These are phyloP conservation scores for Alternaria novae-zelandiae DNA, from an alignment of 2,329 filamentous ascomycete genomes.

Conservation along the genomic window DNA sequence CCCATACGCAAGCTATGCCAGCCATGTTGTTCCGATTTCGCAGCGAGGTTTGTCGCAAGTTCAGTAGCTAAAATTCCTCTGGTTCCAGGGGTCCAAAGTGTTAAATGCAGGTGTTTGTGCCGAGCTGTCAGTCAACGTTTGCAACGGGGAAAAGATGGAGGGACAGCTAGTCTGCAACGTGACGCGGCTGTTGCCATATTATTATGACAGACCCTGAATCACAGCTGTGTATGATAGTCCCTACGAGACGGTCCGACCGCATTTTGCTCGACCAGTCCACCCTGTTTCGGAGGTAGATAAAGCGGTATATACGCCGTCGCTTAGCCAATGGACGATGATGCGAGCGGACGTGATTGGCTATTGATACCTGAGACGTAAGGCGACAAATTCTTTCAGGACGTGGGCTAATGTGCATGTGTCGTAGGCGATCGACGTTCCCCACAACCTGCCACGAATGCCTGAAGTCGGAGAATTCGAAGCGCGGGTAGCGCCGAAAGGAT, in stretches of 20 bases:
- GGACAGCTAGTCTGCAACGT: neutral
- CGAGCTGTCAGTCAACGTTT: neutral
- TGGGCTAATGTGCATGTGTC: conserved; percentile 5
- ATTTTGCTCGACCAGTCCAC: conserved; percentile 7
- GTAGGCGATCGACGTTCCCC: conserved; percentile 10
- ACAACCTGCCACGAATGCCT: neutral
- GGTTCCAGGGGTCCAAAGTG: neutral
- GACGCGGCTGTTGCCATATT: conserved; percentile 6
- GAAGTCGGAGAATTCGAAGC: neutral
- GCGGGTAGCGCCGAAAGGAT: neutral
- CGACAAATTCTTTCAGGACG: conserved; percentile 5
- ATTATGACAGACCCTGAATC: conserved; percentile 3
- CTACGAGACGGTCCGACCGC: conserved; percentile 9
- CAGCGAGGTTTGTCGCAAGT: neutral
- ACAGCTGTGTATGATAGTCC: conserved; percentile 3
- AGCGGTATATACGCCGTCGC: conserved; percentile 10
- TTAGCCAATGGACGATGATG: conserved; percentile 2
- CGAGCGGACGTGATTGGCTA: neutral
- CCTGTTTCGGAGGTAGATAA: conserved; percentile 3
- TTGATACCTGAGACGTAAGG: neutral
- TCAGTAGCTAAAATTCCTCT: neutral
- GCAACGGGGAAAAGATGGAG: neutral
- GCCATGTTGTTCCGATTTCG: conserved; percentile 18
- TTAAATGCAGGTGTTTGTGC: neutral
- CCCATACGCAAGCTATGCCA: conserved; percentile 27